Conservation (phyloP, 164 flowering plant species). For the Aristolochia contorta region DNA sequence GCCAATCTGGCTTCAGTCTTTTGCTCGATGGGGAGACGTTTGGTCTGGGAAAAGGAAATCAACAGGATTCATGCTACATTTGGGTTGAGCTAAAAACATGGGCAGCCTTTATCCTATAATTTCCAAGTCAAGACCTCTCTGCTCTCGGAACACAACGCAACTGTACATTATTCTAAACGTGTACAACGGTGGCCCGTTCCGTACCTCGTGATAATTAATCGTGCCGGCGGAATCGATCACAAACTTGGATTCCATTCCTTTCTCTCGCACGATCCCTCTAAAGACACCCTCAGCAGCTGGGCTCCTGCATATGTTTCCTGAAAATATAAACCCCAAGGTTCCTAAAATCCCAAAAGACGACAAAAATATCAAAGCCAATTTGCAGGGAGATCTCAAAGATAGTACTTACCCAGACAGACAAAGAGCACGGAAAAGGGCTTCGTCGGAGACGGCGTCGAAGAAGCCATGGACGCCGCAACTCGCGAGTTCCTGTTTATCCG, state of each 20-base stretch:
- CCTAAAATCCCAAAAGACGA: not conserved
- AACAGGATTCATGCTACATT: too few species aligned
- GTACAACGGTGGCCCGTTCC: not conserved
- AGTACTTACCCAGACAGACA: slow-evolving; percentile 71
- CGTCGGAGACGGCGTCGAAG: slow-evolving; percentile 18
- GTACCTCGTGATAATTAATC: slow-evolving; percentile 33
- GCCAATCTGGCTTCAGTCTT: too few species aligned
- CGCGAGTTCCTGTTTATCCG: not conserved
- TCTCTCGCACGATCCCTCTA: slow-evolving; percentile 54
- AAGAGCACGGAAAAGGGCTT: slow-evolving; percentile 83
- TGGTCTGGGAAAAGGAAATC: too few species aligned
- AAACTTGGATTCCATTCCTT: slow-evolving; percentile 53
- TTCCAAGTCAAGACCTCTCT: too few species aligned
- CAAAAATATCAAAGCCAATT: not conserved
- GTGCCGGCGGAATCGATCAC: slow-evolving; percentile 98
- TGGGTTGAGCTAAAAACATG: too few species aligned
- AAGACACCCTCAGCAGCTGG: slow-evolving; percentile 98
- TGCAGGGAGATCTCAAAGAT: not conserved
- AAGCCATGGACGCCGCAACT: slow-evolving; percentile 13
- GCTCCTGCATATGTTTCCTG: slow-evolving; percentile 77
- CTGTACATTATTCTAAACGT: too few species aligned
- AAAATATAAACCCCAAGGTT: not conserved
- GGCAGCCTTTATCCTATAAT: too few species aligned
- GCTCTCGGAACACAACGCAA: too few species aligned
- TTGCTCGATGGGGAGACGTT: too few species aligned